A percentile compares a stretch with the other conserved stretches of the same genome.
Evolutionary conservation across 1,284 basidiomycete genomes (phyloP).

Genomic region (Rhodotorula sp.): DNA sequence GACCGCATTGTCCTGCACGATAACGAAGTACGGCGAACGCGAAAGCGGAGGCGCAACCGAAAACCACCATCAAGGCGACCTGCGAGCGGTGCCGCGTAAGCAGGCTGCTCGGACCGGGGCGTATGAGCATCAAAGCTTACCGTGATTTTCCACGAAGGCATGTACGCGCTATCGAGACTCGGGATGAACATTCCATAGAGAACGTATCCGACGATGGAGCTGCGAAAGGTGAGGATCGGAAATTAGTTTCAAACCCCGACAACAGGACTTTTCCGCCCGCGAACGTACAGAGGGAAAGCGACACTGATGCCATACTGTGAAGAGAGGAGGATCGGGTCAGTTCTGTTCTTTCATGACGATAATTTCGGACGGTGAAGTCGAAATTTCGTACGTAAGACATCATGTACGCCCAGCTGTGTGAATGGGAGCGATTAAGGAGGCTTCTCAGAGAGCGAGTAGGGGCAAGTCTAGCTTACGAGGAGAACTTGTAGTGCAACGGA

Average conservation of each 20-base stretch:
- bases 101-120: too few relatives aligned
- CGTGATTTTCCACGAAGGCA: slow-evolving; percentile 24
- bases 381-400: slow-evolving; percentile 61
- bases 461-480: neutral
- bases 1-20: slow-evolving; percentile 1
- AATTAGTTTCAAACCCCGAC: neutral
- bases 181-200: slow-evolving; percentile 29
- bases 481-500: slow-evolving; percentile 76
- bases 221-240: neutral
- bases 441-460: too few relatives aligned
- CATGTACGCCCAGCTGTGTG: slow-evolving; percentile 63
- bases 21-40: slow-evolving; percentile 23
- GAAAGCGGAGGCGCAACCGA: slow-evolving; percentile 13
- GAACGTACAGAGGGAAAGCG: slow-evolving; percentile 46
- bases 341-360: too few relatives aligned
- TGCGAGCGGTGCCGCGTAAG: neutral
- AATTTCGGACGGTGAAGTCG: neutral
- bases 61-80: slow-evolving; percentile 24
- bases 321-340: too few relatives aligned
- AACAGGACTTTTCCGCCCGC: neutral
- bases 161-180: slow-evolving; percentile 18
- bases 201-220: slow-evolving; percentile 18
- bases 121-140: neutral
- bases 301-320: slow-evolving; percentile 66
- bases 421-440: too few relatives aligned